Evolutionary conservation across 75 land plant genomes (phyloP).

Genomic region (Adiantum capillusveneris): DNA sequence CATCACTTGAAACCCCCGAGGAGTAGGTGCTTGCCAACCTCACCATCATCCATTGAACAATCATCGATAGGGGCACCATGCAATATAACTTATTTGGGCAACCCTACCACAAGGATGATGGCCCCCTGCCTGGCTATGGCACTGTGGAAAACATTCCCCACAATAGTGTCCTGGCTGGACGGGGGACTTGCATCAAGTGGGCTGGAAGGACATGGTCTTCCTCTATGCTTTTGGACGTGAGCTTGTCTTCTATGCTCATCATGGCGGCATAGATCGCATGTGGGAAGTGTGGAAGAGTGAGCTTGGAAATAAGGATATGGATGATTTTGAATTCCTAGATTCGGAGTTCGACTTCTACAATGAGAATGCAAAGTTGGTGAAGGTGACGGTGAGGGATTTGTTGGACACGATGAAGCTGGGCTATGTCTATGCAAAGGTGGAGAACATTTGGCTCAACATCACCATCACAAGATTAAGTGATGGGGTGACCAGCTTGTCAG

Average conservation of each 20-base stretch:
- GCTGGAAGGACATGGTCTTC: slow-evolving; percentile 16
- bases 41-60: slow-evolving; percentile 14
- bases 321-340: slow-evolving; percentile 33
- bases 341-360: slow-evolving; percentile 32
- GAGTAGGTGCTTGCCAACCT: slow-evolving; percentile 1
- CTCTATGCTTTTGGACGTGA: slow-evolving; percentile 16
- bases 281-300: slow-evolving; percentile 17
- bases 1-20: slow-evolving; percentile 5
- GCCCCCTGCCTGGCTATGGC: slow-evolving; percentile 7
- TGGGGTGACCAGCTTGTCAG: background rate
- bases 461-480: background rate
- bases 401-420: slow-evolving; percentile 14
- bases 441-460: slow-evolving; percentile 8
- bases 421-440: slow-evolving; percentile 14
- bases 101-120: slow-evolving; percentile 1
- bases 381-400: slow-evolving; percentile 24
- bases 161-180: slow-evolving; percentile 15
- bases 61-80: slow-evolving; percentile 17
- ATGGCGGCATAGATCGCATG: slow-evolving; percentile 6
- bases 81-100: slow-evolving; percentile 22
- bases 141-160: slow-evolving; percentile 15
- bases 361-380: slow-evolving; percentile 22
- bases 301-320: slow-evolving; percentile 7
- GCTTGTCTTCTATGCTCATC: slow-evolving; percentile 26
- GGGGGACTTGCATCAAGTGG: background rate